Conservation (phyloP, 768 basidiomycete species). For the Panaeolus papilionaceus region DNA sequence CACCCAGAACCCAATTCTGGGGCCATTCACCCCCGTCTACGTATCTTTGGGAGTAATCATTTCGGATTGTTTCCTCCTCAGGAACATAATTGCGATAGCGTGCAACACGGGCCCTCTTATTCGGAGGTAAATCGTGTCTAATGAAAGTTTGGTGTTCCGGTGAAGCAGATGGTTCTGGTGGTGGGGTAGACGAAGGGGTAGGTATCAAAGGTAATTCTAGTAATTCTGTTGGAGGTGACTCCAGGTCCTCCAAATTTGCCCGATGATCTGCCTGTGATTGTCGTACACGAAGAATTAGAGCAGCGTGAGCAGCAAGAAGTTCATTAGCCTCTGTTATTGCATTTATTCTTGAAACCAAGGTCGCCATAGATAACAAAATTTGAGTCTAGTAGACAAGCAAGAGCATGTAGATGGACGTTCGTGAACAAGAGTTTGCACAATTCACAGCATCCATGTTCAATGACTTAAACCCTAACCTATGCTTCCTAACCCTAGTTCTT, state of each 20-base stretch:
- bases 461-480: constrained; percentile 4
- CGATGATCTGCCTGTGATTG: constrained; percentile 61
- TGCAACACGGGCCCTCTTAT: constrained; percentile 73
- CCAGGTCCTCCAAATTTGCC: constrained; percentile 58
- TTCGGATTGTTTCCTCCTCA: constrained; percentile 95
- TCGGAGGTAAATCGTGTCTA: constrained; percentile 56
- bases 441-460: background rate
- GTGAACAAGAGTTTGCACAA: background rate
- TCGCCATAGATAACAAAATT: constrained; percentile 11
- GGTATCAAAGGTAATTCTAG: constrained; percentile 63
- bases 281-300: constrained; percentile 63
- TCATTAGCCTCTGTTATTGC: constrained; percentile 68
- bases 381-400: background rate
- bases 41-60: constrained; percentile 92
- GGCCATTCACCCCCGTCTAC: constrained; percentile 94
- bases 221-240: constrained; percentile 61
- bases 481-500: background rate
- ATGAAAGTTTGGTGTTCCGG: constrained; percentile 40
- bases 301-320: constrained; percentile 64
- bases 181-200: constrained; percentile 60
- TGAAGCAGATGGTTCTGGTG: constrained; percentile 51
- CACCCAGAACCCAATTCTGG: constrained; percentile 91
- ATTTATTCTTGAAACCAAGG: constrained; percentile 47
- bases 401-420: background rate
- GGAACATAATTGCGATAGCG: constrained; percentile 85